These are phyloP conservation scores for Scenedesmus sp. DNA, from an alignment of 163 green algal genomes.

Conservation along the genomic window DNA sequence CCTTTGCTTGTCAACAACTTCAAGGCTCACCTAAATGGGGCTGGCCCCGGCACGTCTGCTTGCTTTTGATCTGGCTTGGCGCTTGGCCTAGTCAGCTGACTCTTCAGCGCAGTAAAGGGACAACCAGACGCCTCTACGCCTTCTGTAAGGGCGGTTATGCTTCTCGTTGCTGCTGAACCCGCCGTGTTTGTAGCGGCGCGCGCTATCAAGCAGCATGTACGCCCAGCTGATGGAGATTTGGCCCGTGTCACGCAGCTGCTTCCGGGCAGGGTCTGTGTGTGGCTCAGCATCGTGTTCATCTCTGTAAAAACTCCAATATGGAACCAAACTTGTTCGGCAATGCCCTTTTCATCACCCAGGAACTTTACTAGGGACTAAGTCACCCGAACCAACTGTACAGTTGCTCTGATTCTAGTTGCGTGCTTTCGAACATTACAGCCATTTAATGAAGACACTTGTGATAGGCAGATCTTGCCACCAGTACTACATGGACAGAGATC, in stretches of 20 bases:
- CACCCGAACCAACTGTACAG: neutral
- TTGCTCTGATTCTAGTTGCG: neutral
- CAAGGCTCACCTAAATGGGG: neutral
- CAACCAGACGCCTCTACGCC: slow-evolving; percentile 1
- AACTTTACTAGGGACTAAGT: neutral
- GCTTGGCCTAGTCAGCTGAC: neutral
- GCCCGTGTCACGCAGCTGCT: neutral
- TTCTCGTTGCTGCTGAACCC: slow-evolving; percentile 14
- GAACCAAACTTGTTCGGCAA: neutral
- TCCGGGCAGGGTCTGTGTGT: neutral
- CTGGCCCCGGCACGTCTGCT: slow-evolving; percentile 17
- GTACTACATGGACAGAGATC: neutral
- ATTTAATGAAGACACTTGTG: neutral
- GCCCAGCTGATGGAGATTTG: slow-evolving; percentile 4
- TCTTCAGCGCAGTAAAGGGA: slow-evolving; percentile 36
- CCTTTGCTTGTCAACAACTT: neutral
- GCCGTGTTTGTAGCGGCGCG: neutral
- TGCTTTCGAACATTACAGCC: neutral
- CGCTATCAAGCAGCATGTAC: neutral
- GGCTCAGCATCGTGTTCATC: neutral
- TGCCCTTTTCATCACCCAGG: neutral
- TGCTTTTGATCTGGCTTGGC: neutral
- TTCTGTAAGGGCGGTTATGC: neutral
- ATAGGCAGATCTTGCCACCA: neutral
- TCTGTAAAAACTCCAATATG: neutral